Base-by-base conservation (phyloP, 31 red algal species). In the Odonthalia washingtoniensis region DNA sequence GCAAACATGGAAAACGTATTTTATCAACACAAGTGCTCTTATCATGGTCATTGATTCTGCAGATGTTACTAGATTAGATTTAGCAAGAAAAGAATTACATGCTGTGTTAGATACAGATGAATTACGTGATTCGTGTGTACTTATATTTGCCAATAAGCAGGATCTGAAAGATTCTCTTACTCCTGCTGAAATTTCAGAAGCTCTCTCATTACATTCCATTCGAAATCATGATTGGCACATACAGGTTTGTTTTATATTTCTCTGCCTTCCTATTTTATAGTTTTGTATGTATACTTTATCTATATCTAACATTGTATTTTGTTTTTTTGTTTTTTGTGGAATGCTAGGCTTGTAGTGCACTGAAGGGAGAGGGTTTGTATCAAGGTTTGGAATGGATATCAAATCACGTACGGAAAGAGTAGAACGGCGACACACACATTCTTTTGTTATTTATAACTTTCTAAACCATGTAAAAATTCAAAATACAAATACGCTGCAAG, bases 91-190 rank as follows among this genome's bases (percentile, higher is more conserved):
- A 38, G 96, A 98, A 70, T 81, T 98, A 38, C 84, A 88, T 77
- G 80, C 90, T 57, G 89, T 95, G 32, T 65, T 98, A 34, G 84
- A 89, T 42, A 67, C 68, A 32, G 96, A 98, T 40, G 90, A 92
- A 65, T 74, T 98, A 52, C 84, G 86, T 6, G 90, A 92, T 42
- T 85, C 89, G 12, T 94, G 87, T 67, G 74, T 98, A 46, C 86
- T 98, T 26, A 89, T 98, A 26, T 95, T 87, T 72, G 96, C 96
- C 6, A 98, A 98, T 82, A 98, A 98, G 84, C 96, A 98, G 70
- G 96, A 98, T 75, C 75, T 92, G 37, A 87, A 88, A 46, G 88
- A 92, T 32, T 77, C 92, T 9, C 49, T 93, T 30, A 78, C 60
- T 16, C 70, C 87, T 5, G 90, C 84, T 32, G 94, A 93, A 35